Percentiles rank a stretch among this genome's conserved stretches.
Evolutionary conservation across 306 rosid genomes (phyloP).

Genomic region (Alnus glutinosa): DNA sequence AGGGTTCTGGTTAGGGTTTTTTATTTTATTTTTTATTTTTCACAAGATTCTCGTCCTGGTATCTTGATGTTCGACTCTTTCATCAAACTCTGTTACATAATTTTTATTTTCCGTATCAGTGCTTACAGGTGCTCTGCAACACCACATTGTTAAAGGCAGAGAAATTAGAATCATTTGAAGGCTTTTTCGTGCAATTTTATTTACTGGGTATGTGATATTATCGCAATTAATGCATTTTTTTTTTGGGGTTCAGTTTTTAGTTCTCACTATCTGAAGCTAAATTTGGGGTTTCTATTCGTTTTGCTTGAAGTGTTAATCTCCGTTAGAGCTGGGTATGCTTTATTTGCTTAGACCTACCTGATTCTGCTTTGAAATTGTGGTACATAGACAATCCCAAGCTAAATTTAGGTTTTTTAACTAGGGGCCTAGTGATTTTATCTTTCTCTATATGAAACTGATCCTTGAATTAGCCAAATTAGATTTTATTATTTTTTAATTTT

Average conservation of each 20-base stretch:
- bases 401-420: neutral
- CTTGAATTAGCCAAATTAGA: neutral
- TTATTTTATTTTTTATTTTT: neutral
- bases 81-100: neutral
- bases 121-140: conserved; percentile 24
- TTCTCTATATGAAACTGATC: neutral
- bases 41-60: conserved; percentile 11
- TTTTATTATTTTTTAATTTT: neutral
- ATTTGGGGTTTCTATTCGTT: neutral
- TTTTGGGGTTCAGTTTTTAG: neutral
- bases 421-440: neutral
- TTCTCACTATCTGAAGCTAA: neutral
- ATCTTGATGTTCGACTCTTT: neutral
- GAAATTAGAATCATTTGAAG: conserved; percentile 18
- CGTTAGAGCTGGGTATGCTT: neutral
- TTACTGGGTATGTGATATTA: conserved; percentile 3
- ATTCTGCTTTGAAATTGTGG: neutral
- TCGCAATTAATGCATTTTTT: neutral
- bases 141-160: conserved; percentile 19
- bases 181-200: neutral
- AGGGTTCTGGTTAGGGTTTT: conserved; percentile 9
- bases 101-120: neutral
- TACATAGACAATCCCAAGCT: neutral
- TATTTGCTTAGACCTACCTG: neutral
- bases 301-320: neutral